Conservation (phyloP, 345 rosid genomes). For the Anastatica hierochuntica region DNA sequence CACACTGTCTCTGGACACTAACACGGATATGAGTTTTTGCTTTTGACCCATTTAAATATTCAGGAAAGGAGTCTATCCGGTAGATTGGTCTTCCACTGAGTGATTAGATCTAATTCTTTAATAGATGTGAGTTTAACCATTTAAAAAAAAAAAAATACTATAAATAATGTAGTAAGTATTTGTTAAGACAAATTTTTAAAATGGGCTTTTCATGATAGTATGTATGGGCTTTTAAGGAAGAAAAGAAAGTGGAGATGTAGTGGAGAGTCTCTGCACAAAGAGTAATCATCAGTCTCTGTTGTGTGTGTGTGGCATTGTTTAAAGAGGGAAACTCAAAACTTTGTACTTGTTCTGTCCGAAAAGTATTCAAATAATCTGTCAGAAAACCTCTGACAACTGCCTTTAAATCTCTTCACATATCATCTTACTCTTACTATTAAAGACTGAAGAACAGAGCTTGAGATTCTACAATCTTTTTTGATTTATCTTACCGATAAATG, state of each 20-base stretch:
- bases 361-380: constrained; percentile 28
- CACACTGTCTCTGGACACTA: too few species aligned
- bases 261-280: constrained; percentile 23
- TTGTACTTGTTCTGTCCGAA: constrained; percentile 14
- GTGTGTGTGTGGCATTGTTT: constrained; percentile 10
- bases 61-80: too few species aligned
- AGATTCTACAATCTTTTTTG: background rate
- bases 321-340: constrained; percentile 23
- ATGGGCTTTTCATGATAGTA: constrained; percentile 21
- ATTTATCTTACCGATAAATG: background rate
- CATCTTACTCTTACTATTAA: constrained; percentile 3
- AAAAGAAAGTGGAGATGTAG: constrained; percentile 18
- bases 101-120: too few species aligned
- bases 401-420: constrained; percentile 22
- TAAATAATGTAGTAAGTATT: too few species aligned
- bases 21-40: too few species aligned
- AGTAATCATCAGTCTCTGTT: constrained; percentile 8
- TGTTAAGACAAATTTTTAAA: too few species aligned
- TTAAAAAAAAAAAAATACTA: too few species aligned
- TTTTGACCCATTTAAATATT: too few species aligned
- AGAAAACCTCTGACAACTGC: constrained; percentile 29
- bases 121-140: too few species aligned
- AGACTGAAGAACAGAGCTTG: background rate
- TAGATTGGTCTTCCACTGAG: too few species aligned
- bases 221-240: constrained; percentile 14